Percentiles rank a stretch among this genome's conserved stretches.
Conservation (phyloP, 768 basidiomycete species). For the Termitomyces sp. region DNA sequence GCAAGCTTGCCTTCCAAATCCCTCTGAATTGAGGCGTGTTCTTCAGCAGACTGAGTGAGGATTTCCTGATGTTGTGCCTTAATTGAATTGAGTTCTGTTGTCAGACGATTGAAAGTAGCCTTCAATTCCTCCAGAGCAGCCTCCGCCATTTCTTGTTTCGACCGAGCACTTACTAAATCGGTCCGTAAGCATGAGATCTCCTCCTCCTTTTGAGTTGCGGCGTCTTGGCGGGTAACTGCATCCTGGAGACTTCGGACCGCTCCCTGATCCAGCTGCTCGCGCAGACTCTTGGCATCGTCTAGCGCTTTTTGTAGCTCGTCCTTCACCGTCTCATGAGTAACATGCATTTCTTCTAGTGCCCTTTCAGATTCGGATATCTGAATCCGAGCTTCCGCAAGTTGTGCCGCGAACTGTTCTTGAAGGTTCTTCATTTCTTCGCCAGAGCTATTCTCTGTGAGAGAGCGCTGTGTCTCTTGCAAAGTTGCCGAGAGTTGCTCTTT, state of each 20-base stretch:
- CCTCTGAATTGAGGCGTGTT: conserved; percentile 18
- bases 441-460: conserved; percentile 18
- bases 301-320: conserved; percentile 28
- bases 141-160: conserved; percentile 6
- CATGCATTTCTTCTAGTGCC: conserved; percentile 30
- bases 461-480: conserved; percentile 20
- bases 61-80: conserved; percentile 25
- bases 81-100: conserved; percentile 17
- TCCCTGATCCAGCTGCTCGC: conserved; percentile 24
- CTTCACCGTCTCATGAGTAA: conserved; percentile 26
- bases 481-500: conserved; percentile 23
- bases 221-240: conserved; percentile 5
- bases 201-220: conserved; percentile 2
- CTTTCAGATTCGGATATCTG: conserved; percentile 30
- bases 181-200: conserved; percentile 8
- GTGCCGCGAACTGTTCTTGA: conserved; percentile 30
- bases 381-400: conserved; percentile 29
- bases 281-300: conserved; percentile 24
- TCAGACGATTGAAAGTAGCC: conserved; percentile 9
- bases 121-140: conserved; percentile 15
- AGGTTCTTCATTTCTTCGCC: conserved; percentile 25
- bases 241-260: conserved; percentile 12
- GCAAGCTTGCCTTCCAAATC: conserved; percentile 30
- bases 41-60: conserved; percentile 23
- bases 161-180: conserved; percentile 7